These are phyloP conservation scores for Annulohypoxylon maeteangense DNA, from an alignment of 495 filamentous ascomycete species.

Conservation along the genomic window DNA sequence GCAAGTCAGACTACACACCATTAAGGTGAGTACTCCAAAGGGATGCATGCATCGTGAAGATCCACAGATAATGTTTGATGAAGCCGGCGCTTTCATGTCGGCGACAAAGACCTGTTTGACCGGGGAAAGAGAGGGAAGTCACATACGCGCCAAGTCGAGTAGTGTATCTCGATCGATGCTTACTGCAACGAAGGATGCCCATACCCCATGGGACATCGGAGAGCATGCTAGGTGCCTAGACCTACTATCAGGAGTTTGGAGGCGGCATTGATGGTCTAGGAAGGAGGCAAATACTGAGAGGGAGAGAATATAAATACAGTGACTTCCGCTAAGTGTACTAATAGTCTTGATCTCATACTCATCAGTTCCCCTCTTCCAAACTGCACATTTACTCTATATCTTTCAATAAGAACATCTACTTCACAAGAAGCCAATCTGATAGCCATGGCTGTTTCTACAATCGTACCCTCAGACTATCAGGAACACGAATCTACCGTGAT, in stretches of 20 bases:
- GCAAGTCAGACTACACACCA: conserved; percentile 2
- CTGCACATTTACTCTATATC: background rate
- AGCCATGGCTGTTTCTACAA: conserved; percentile 39
- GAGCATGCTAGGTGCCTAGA: background rate
- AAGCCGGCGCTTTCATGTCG: conserved; percentile 19
- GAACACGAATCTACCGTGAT: conserved; percentile 32
- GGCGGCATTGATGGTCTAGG: background rate
- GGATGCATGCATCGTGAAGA: conserved; percentile 9
- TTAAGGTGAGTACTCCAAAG: background rate
- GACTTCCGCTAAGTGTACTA: background rate
- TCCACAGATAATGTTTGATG: conserved; percentile 21
- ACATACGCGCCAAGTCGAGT: conserved; percentile 47
- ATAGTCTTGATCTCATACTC: background rate
- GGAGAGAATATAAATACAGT: conserved; percentile 30
- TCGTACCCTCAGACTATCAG: conserved; percentile 28
- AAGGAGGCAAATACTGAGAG: background rate
- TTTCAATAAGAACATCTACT: background rate
- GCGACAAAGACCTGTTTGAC: conserved; percentile 7
- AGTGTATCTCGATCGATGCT: conserved; percentile 35
- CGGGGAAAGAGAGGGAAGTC: conserved; percentile 22
- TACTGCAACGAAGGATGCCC: conserved; percentile 32
- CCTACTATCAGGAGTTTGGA: background rate
- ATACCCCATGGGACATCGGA: background rate
- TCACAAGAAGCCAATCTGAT: background rate
- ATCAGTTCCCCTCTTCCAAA: background rate